Evolutionary conservation across 2,329 filamentous ascomycete genomes (phyloP), one percentile per base, ranked within the genome.

Genomic region (Gnomoniopsis smithogilvyi): DNA sequence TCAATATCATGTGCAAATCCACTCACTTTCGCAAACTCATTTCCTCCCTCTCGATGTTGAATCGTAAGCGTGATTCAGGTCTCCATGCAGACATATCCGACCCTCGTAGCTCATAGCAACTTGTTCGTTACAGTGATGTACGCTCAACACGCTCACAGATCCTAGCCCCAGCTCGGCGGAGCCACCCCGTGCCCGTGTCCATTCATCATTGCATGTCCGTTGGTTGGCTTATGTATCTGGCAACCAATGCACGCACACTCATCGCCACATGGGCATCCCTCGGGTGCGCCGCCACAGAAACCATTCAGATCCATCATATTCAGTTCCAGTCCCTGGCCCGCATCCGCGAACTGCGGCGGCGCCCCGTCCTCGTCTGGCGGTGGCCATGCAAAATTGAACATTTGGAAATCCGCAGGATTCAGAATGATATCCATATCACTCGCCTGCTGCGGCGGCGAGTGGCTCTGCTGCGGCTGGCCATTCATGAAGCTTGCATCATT

Each of bases 221-320:
- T 72, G 53, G 53, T 43, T 19, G 60, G 53, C 33, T 73, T 73
- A 56, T 86, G 83, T 53, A 85, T 81, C 52, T 78, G 74, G 63
- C 83, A 86, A 3, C 82, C 83, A 2, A 84, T 69, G 63, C 83
- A 86, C 61, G 80, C 73, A 59, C 83, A 86, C 62, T 84, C 81
- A 59, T 86, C 82, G 10, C 83, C 83, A 58, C 84, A 86, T 0
- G 79, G 81, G 65, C 83, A 86, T 2, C 56, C 60, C 11, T 59
- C 60, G 3, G 56, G 52, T 36, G 58, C 51, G 4, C 60, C 60
- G 4, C 56, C 60, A 33, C 60, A 62, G 45, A 62, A 47, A 24
- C 60, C 60, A 12, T 52, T 56, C 45, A 62, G 56, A 22, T 62
- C 60, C 17, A 62, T 45, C 14, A 62, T 30, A 2, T 54, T 53